A percentile compares a stretch with the other conserved stretches of the same genome.
Conservation (phyloP, 345 rosid genomes). For the Clarkia xantiana region DNA sequence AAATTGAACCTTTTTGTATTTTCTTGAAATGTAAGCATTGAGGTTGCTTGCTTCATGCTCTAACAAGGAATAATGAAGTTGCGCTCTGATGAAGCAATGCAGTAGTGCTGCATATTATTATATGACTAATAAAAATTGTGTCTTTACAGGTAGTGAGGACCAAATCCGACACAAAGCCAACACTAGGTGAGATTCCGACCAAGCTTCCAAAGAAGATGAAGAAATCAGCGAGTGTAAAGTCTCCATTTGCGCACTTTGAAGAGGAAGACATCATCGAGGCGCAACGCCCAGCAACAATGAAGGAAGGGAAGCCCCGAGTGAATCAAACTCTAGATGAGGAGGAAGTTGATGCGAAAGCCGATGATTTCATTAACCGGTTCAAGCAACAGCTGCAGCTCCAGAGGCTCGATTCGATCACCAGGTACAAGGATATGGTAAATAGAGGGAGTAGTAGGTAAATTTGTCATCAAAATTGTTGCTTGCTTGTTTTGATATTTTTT, state of each 20-base stretch:
- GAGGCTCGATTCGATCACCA: slow-evolving; percentile 32
- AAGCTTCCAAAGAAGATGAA: slow-evolving; percentile 65
- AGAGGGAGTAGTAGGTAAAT: slow-evolving; percentile 2
- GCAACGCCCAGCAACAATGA: background rate
- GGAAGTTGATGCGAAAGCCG: slow-evolving; percentile 22
- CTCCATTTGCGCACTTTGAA: slow-evolving; percentile 42
- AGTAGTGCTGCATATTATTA: too few species aligned
- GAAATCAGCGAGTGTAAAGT: slow-evolving; percentile 66
- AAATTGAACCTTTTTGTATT: background rate
- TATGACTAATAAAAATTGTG: too few species aligned
- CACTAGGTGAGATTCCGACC: slow-evolving; percentile 30
- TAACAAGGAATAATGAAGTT: too few species aligned
- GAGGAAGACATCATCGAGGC: slow-evolving; percentile 36
- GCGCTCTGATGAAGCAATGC: too few species aligned
- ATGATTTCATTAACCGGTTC: slow-evolving; percentile 40
- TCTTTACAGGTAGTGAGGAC: slow-evolving; percentile 13
- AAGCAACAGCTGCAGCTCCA: slow-evolving; percentile 35
- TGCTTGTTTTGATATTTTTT: too few species aligned
- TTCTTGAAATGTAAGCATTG: too few species aligned
- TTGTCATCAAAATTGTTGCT: too few species aligned
- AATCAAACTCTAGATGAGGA: slow-evolving; percentile 5
- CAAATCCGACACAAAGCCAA: slow-evolving; percentile 50
- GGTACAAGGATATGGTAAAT: slow-evolving; percentile 19
- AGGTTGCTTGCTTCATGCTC: too few species aligned
- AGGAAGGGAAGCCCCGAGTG: slow-evolving; percentile 9